A percentile compares a stretch with the other conserved stretches of the same genome.
Evolutionary conservation across 2,329 filamentous ascomycete species (phyloP).

Genomic region (Sporothrix globosa): DNA sequence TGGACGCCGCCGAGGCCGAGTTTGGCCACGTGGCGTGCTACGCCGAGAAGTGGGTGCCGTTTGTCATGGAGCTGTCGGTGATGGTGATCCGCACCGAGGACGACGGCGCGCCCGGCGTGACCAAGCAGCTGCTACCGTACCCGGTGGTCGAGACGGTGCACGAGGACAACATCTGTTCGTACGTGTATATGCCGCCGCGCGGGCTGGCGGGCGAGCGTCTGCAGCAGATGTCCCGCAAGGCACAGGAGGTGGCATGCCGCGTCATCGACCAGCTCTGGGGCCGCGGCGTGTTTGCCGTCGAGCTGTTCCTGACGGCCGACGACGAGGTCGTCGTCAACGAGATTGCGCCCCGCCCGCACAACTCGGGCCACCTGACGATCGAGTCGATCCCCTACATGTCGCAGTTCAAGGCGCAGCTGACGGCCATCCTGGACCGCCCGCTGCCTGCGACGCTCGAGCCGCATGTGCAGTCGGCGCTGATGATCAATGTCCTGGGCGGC

Average conservation of each 20-base stretch:
- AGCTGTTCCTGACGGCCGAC: constrained; percentile 85
- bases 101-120: constrained; percentile 48
- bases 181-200: constrained; percentile 80
- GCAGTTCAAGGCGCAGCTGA: constrained; percentile 89
- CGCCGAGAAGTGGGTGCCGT: constrained; percentile 86
- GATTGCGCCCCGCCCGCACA: constrained; percentile 79
- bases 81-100: constrained; percentile 93
- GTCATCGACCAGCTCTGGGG: constrained; percentile 82
- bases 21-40: constrained; percentile 76
- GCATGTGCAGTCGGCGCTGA: constrained; percentile 66
- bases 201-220: constrained; percentile 56
- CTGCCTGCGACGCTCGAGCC: constrained; percentile 59
- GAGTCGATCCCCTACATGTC: constrained; percentile 84
- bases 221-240: constrained; percentile 61
- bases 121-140: constrained; percentile 67
- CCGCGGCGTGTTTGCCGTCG: constrained; percentile 92
- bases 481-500: constrained; percentile 80
- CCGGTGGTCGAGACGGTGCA: constrained; percentile 94
- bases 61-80: constrained; percentile 84
- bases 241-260: constrained; percentile 75
- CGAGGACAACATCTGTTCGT: constrained; percentile 92
- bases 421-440: constrained; percentile 74
- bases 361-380: constrained; percentile 94
- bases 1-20: constrained; percentile 66
- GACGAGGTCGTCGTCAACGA: constrained; percentile 78